phyloP scores from a whole-genome alignment of 805 yeast genomes.

The Brettanomyces anomalus region DNA sequence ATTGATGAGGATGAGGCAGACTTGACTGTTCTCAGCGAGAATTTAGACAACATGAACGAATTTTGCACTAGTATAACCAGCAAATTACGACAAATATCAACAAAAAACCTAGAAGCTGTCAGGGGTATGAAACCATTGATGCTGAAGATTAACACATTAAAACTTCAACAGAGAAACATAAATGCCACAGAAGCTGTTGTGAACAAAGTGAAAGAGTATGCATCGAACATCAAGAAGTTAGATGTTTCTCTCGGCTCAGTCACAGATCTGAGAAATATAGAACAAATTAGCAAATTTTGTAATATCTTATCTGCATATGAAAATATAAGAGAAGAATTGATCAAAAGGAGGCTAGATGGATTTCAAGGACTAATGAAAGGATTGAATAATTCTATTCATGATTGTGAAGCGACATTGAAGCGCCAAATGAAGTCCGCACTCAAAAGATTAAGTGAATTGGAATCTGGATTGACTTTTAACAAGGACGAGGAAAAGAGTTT shows the following conservation, averaged over 20 bases:
- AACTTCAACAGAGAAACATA: conserved; percentile 46
- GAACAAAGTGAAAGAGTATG: conserved; percentile 36
- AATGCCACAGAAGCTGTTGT: conserved; percentile 42
- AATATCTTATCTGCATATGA: conserved; percentile 27
- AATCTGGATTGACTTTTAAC: conserved; percentile 7
- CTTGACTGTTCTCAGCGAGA: conserved; percentile 71
- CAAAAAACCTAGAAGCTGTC: conserved; percentile 47
- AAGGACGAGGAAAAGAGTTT: conserved; percentile 28
- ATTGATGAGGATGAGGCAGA: conserved; percentile 74
- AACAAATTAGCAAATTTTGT: conserved; percentile 36
- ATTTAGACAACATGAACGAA: conserved; percentile 48
- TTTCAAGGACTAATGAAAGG: conserved; percentile 63
- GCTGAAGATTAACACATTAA: conserved; percentile 48
- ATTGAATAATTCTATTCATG: conserved; percentile 44
- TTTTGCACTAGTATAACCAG: conserved; percentile 46
- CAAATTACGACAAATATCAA: conserved; percentile 46
- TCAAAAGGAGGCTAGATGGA: conserved; percentile 27
- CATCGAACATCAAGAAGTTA: conserved; percentile 22
- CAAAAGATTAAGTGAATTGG: conserved; percentile 16
- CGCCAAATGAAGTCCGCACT: conserved; percentile 39
- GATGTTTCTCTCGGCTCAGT: conserved; percentile 28
- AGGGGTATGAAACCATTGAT: conserved; percentile 64
- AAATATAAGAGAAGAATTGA: conserved; percentile 10
- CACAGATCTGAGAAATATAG: conserved; percentile 22
- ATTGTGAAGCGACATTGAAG: conserved; percentile 48